phyloP scores from a whole-genome alignment of 257 asterid genomes.

The Ballota nigra region DNA sequence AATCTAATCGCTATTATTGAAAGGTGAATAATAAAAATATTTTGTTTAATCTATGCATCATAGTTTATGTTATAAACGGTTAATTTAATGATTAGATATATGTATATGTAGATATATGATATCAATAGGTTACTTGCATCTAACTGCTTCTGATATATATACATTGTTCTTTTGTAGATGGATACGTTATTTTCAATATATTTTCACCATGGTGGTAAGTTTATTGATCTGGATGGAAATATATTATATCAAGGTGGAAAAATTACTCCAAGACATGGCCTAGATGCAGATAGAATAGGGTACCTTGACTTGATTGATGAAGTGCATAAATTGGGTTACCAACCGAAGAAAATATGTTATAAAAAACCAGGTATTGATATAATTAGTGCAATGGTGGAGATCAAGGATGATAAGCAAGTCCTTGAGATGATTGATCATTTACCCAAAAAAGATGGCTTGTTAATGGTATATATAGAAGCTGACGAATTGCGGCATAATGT shows the following conservation, averaged over 20 bases:
- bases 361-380: neutral
- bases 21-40: no score
- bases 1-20: no score
- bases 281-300: neutral
- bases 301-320: neutral
- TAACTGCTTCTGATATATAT: no score
- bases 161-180: neutral
- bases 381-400: neutral
- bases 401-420: neutral
- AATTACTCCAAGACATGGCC: neutral
- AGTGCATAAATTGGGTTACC: neutral
- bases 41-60: no score
- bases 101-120: no score
- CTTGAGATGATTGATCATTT: neutral
- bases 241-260: neutral
- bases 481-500: neutral
- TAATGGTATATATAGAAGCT: neutral
- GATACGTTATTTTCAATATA: neutral
- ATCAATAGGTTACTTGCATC: no score
- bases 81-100: no score
- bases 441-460: neutral
- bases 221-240: neutral
- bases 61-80: no score
- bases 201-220: neutral
- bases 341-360: neutral